Evolutionary conservation across 148 eudicot genomes (phyloP), one percentile per base, ranked within the genome.

Genomic region (Silene uniflora): DNA sequence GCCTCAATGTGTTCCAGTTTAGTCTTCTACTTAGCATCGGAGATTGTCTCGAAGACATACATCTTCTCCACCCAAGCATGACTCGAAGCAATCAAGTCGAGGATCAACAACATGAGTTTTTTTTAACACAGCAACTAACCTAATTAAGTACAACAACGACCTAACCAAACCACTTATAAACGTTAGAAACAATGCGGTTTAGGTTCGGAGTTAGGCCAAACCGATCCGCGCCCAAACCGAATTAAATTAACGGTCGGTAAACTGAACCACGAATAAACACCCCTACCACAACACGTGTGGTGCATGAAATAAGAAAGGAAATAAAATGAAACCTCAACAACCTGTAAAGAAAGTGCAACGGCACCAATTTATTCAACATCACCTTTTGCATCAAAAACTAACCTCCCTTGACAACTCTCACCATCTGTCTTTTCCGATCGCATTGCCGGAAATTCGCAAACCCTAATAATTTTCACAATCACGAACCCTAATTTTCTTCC

Each of bases 401-500:
- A 52, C 56, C 56, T 52, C 10, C 10, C 10, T 6, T 6, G 0
- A 39, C 44, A 39, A 39, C 44, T 39, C 44, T 0, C 44, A 39
- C 44, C 44, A 39, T 39, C 32, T 18, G 44, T 44, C 35, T 32
- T 68, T 19, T 13, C 54, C 71, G 71, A 67, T 67, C 44, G 25
- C 8, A 35, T 10, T 18, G 46, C 24, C 72, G 72, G 72, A 68
- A 68, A 19, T 44, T 16, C 69, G 68, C 27, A 42, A 63, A 76
- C 78, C 74, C 73, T 67, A 71, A 17, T 17, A 23, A 27, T 3
- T 14, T 19, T 71, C 25, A 13, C 58, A 24, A 29, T 4, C 56
- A 66, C 66, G 83, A 86, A 75, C 83, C 85, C 80, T 73, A 88
- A 67, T 73, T 42, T 11, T 18, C 4, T 23, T 67, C 82, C 84